phyloP scores from a whole-genome alignment of 192 early-diverging fungal genomes.

The Coemansia reversa region DNA sequence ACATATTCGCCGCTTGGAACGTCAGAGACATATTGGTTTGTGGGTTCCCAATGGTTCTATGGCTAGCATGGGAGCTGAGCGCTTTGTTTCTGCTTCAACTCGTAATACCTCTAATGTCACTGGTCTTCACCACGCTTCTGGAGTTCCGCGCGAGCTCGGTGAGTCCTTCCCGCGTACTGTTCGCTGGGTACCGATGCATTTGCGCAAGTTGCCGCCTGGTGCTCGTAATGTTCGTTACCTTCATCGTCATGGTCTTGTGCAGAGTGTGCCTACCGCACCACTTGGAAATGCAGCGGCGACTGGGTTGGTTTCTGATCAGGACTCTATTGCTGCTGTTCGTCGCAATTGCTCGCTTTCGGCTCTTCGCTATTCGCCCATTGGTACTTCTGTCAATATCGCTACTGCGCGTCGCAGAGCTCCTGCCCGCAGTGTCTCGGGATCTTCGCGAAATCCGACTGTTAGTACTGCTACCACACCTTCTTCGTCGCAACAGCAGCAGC shows the following conservation, averaged over 20 bases:
- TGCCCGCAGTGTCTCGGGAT: background rate
- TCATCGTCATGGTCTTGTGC: constrained; percentile 12
- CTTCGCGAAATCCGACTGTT: no score
- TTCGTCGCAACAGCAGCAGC: no score
- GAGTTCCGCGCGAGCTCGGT: no score
- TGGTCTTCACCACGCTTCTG: no score
- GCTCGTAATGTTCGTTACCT: constrained; percentile 14
- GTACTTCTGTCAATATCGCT: constrained; percentile 1
- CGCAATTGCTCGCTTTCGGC: constrained; percentile 13
- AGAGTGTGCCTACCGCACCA: constrained; percentile 3
- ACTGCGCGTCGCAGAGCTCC: background rate
- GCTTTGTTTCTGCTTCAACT: constrained; percentile 46
- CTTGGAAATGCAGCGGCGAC: no score
- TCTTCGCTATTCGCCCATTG: constrained; percentile 7
- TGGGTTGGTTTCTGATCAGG: background rate
- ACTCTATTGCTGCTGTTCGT: background rate
- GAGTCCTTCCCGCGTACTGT: constrained; percentile 2
- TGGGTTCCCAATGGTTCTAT: constrained; percentile 55
- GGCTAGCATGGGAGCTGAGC: constrained; percentile 79
- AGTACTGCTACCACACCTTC: no score
- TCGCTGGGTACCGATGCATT: constrained; percentile 19
- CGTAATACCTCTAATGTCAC: background rate
- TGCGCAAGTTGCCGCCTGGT: constrained; percentile 3
- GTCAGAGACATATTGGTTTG: constrained; percentile 48
- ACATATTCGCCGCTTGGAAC: constrained; percentile 70